Evolutionary conservation across 2,329 filamentous ascomycete species (phyloP).

Genomic region (Lachnellula arida): DNA sequence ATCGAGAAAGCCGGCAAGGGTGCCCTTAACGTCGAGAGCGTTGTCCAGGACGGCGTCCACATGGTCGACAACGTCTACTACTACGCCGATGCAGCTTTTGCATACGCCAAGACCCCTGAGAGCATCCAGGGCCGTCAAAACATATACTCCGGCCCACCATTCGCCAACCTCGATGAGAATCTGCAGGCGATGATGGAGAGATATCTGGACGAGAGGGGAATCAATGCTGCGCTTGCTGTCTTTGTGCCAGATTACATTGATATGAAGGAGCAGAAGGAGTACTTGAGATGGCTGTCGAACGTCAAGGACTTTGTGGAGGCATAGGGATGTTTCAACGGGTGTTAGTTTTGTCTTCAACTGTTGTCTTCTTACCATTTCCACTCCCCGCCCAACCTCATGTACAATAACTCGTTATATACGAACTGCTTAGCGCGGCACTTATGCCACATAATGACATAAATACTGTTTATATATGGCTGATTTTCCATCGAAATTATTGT

Average conservation of each 20-base stretch:
- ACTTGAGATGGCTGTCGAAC: constrained; percentile 81
- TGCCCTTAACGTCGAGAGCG: constrained; percentile 79
- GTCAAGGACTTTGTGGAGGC: constrained; percentile 82
- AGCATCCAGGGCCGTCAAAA: constrained; percentile 70
- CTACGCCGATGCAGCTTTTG: constrained; percentile 73
- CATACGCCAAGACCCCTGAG: constrained; percentile 71
- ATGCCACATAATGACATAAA: constrained; percentile 15
- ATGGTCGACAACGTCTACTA: constrained; percentile 88
- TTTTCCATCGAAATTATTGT: neutral
- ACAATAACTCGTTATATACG: constrained; percentile 13
- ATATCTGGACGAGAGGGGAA: constrained; percentile 90
- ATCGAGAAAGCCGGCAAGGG: constrained; percentile 85
- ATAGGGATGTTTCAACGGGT: constrained; percentile 34
- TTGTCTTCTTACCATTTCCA: constrained; percentile 28
- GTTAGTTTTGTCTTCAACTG: constrained; percentile 12
- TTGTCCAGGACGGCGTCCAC: constrained; percentile 80
- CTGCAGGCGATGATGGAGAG: constrained; percentile 87
- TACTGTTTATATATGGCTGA: neutral
- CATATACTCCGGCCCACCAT: constrained; percentile 86
- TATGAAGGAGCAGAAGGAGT: constrained; percentile 98
- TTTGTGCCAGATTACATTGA: constrained; percentile 97
- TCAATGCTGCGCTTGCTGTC: constrained; percentile 79
- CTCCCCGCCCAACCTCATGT: constrained; percentile 16
- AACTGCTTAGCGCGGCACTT: constrained; percentile 4
- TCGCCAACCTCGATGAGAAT: constrained; percentile 92